These are phyloP conservation scores for Quercus robur DNA, from an alignment of 306 rosid genomes.

Conservation along the genomic window DNA sequence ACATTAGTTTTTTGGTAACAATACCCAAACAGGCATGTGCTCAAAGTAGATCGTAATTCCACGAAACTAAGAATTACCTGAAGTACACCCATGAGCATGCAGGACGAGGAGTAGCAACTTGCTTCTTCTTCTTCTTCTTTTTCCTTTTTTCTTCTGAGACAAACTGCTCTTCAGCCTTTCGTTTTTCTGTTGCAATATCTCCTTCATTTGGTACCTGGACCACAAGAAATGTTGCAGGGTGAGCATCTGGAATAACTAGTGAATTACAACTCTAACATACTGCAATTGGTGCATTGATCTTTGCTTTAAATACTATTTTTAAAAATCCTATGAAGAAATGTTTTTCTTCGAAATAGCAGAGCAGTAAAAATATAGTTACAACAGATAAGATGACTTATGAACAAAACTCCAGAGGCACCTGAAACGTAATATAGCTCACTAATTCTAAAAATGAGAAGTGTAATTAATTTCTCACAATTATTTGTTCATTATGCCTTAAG, in stretches of 20 bases:
- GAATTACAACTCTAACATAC: too few relatives aligned
- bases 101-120: conserved; percentile 30
- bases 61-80: conserved; percentile 16
- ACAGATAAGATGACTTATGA: not conserved
- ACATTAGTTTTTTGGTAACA: not conserved
- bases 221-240: not conserved
- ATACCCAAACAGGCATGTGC: not conserved
- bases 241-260: too few relatives aligned
- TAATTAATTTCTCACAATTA: not conserved
- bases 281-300: too few relatives aligned
- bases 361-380: not conserved
- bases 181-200: conserved; percentile 9
- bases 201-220: conserved; percentile 12
- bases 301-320: too few relatives aligned
- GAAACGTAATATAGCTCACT: not conserved
- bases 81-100: conserved; percentile 47
- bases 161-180: conserved; percentile 10
- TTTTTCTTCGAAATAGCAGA: not conserved
- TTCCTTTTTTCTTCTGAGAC: conserved; percentile 17
- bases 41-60: not conserved
- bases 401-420: not conserved
- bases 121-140: conserved; percentile 27
- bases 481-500: not conserved
- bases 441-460: not conserved
- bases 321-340: not conserved